Percentiles rank a stretch among this genome's conserved stretches.
These are phyloP conservation scores for Fusarium denticulatum DNA, from an alignment of 2,329 filamentous ascomycete species.

Conservation along the genomic window DNA sequence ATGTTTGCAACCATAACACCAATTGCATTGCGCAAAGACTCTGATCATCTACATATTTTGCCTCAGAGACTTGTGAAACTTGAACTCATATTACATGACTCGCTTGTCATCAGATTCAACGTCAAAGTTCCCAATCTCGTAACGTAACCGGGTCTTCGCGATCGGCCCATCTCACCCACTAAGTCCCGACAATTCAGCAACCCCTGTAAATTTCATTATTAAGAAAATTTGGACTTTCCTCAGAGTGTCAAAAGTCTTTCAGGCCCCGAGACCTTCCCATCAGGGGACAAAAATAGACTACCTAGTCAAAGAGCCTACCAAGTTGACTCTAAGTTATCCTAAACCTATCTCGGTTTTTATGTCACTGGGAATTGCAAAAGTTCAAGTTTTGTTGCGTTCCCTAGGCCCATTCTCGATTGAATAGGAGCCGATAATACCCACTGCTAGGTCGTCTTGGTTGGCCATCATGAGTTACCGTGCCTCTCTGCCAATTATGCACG, in stretches of 20 bases:
- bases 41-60: neutral
- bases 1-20: neutral
- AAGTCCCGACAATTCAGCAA: constrained; percentile 19
- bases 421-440: constrained; percentile 1
- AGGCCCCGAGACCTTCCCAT: neutral
- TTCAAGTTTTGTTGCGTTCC: neutral
- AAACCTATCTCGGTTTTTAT: neutral
- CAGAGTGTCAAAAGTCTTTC: neutral
- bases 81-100: constrained; percentile 28
- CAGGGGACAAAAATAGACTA: neutral
- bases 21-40: neutral
- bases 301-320: neutral
- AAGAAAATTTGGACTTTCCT: neutral
- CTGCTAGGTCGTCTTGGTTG: neutral
- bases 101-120: constrained; percentile 27
- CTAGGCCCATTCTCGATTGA: neutral
- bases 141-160: constrained; percentile 25
- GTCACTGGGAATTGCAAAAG: neutral
- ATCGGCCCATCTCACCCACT: constrained; percentile 33
- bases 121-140: constrained; percentile 25
- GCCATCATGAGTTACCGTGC: neutral
- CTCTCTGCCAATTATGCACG: constrained; percentile 11
- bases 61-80: neutral
- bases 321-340: neutral
- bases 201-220: constrained; percentile 21